phyloP scores from a whole-genome alignment of 106 monocot species.

The Dendrobium chrysotoxum region DNA sequence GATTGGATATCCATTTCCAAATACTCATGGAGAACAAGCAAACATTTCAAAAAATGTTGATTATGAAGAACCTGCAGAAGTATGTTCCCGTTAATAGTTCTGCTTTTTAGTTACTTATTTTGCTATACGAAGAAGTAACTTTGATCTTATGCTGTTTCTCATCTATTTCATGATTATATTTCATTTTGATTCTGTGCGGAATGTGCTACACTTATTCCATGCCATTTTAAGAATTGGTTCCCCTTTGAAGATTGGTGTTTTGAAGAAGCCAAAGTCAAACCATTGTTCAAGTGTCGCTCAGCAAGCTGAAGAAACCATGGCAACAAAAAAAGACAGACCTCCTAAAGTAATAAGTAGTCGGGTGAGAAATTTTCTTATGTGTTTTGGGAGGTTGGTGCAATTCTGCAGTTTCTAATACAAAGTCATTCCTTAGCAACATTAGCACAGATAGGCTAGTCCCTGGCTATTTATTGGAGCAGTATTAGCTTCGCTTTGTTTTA shows the following conservation, averaged over 20 bases:
- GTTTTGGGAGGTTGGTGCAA: neutral
- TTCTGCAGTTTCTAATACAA: neutral
- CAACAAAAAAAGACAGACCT: slow-evolving; percentile 11
- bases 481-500: neutral
- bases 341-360: neutral
- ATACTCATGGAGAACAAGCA: slow-evolving; percentile 5
- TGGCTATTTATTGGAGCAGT: neutral
- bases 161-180: neutral
- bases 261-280: neutral
- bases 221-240: neutral
- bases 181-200: neutral
- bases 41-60: slow-evolving; percentile 12
- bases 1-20: slow-evolving; percentile 3
- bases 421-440: neutral
- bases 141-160: neutral
- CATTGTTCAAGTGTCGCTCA: neutral
- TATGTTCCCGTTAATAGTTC: neutral
- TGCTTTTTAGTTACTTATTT: neutral
- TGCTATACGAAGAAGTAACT: neutral
- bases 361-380: slow-evolving; percentile 7
- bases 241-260: neutral
- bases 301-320: neutral
- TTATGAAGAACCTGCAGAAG: neutral
- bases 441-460: neutral
- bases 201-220: neutral